Conservation (phyloP, 2,329 filamentous ascomycete genomes). For the Leptographium radiaticola region DNA sequence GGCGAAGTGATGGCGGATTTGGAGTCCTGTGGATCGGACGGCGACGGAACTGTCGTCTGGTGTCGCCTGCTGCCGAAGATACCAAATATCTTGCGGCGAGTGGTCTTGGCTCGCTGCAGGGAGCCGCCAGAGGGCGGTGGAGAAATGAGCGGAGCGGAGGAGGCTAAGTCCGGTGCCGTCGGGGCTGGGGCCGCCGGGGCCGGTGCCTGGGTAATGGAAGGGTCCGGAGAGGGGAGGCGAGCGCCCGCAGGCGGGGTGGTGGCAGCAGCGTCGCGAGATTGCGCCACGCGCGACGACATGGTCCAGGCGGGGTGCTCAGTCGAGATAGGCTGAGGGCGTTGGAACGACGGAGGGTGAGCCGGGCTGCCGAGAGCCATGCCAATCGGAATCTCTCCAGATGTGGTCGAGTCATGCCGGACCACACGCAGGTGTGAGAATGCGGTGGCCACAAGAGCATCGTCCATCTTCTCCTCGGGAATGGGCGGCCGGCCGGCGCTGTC, state of each 20-base stretch:
- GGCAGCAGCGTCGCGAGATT: background rate
- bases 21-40: background rate
- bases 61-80: slow-evolving; percentile 33
- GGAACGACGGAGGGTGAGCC: slow-evolving; percentile 24
- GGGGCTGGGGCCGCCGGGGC: background rate
- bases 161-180: slow-evolving; percentile 2
- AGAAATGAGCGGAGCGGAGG: background rate
- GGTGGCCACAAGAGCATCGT: slow-evolving; percentile 4
- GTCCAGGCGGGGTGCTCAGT: background rate
- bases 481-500: slow-evolving; percentile 20
- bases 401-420: slow-evolving; percentile 26
- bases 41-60: slow-evolving; percentile 13
- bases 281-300: background rate
- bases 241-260: background rate
- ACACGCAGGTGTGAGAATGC: slow-evolving; percentile 21
- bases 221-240: background rate
- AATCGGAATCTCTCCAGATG: slow-evolving; percentile 38
- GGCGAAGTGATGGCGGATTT: background rate
- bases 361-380: slow-evolving; percentile 67
- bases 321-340: background rate
- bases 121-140: background rate
- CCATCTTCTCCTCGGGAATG: slow-evolving; percentile 23
- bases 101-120: slow-evolving; percentile 32
- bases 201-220: background rate
- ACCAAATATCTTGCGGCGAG: slow-evolving; percentile 47